phyloP scores from a whole-genome alignment of 306 rosid genomes.

The Erythrophleum fordii region DNA sequence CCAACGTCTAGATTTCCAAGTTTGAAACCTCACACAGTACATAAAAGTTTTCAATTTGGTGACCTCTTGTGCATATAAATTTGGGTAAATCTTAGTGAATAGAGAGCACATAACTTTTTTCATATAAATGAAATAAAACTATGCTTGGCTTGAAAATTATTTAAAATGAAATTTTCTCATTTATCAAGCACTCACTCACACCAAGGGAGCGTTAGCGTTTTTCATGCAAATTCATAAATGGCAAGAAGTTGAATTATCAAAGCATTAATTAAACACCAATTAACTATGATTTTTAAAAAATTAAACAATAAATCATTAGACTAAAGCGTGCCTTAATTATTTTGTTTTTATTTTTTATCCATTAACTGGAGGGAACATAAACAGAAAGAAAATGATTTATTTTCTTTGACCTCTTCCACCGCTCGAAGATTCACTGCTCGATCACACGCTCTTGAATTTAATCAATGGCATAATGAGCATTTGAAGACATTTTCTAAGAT shows the following conservation, averaged over 20 bases:
- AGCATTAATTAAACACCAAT: neutral
- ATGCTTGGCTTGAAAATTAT: too few species aligned
- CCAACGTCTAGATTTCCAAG: too few species aligned
- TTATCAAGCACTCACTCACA: neutral
- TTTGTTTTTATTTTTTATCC: neutral
- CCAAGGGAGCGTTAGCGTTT: neutral
- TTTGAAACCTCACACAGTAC: neutral
- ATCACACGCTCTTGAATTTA: slow-evolving; percentile 14
- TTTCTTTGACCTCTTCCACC: neutral
- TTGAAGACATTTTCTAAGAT: slow-evolving; percentile 18
- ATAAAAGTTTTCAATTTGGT: neutral
- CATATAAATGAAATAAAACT: too few species aligned
- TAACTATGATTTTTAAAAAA: neutral
- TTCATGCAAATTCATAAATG: neutral
- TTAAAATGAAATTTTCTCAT: too few species aligned
- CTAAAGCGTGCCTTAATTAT: neutral
- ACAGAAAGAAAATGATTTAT: neutral
- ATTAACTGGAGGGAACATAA: neutral
- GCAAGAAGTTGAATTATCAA: neutral
- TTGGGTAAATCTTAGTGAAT: too few species aligned
- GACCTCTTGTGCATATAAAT: neutral
- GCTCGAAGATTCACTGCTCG: neutral
- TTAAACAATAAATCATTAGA: neutral
- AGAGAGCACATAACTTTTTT: too few species aligned
- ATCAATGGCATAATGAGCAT: slow-evolving; percentile 31